Evolutionary conservation across 768 basidiomycete species (phyloP), one percentile per base, ranked within the genome.

Genomic region (Tricholoma furcatifolium): DNA sequence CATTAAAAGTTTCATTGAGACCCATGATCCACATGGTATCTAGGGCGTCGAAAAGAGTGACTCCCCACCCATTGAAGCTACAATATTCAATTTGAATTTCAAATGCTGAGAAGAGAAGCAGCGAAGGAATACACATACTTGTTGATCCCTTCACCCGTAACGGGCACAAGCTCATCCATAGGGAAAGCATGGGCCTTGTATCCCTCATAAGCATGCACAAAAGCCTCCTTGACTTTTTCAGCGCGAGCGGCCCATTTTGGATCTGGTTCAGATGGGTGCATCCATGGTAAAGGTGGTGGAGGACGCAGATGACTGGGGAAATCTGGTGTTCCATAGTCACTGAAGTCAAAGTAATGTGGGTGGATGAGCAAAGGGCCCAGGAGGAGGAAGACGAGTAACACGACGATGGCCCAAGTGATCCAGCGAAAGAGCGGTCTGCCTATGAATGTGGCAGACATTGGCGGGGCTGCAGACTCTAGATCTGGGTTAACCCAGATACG

Each of bases 1-100:
- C 71, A 30, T 70, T 63, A 60, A 87, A 93, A 60, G 85, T 80
- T 3, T 84, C 79, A 12, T 79, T 67, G 12, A 93, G 70, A 9
- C 79, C 89, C 83, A 94, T 87, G 43, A 95, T 71, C 64, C 87
- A 79, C 75, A 96, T 84, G 0, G 90, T 91, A 59, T 93, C 91
- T 15, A 95, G 75, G 2, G 89, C 78, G 57, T 95, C 93, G 42
- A 88, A 78, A 50, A 87, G 70, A 2, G 88, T 85, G 1, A 87
- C 72, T 14, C 83, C 83, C 88, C 87, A 90, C 20, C 84, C 85
- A 59, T 88, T 87, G 62, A 88, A 84, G 62, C 86, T 88, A 45
- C 5, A 39, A 35, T 35, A 21, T 41, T 3, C 34, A 34, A 38
- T 34, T 45, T 61, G 42, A 30, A 46, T 27, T 9, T 23, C 7